phyloP scores from a whole-genome alignment of 225 moss, liverwort and hornwort genomes.

The Bryoerythrophyllum caledonicum region DNA sequence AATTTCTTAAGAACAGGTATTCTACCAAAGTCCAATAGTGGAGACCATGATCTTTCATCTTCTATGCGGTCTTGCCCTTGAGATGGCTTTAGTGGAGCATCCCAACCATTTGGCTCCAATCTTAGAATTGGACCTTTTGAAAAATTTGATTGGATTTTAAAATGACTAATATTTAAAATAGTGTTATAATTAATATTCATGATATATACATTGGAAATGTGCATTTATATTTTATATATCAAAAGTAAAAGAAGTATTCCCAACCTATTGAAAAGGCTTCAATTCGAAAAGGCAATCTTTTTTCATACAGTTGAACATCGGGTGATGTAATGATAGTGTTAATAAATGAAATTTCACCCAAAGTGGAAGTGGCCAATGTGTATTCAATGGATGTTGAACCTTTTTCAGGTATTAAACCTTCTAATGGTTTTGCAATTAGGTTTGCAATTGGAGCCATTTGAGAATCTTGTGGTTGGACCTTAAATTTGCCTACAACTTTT shows the following conservation, averaged over 20 bases:
- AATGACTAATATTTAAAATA: background rate
- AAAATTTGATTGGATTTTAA: rapidly evolving
- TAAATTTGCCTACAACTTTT: conserved; percentile 69
- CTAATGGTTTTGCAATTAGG: conserved; percentile 32
- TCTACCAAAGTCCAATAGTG: conserved; percentile 58
- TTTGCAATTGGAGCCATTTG: conserved; percentile 48
- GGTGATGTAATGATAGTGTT: conserved; percentile 28
- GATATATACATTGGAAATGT: rapidly evolving
- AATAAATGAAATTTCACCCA: conserved; percentile 60
- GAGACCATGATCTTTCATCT: conserved; percentile 31
- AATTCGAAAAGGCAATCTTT: conserved; percentile 47
- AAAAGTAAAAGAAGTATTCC: background rate
- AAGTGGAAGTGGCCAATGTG: conserved; percentile 38
- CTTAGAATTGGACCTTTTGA: conserved; percentile 48
- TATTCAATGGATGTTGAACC: conserved; percentile 42
- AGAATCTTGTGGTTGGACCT: conserved; percentile 51
- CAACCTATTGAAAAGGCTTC: conserved; percentile 56
- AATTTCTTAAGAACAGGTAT: conserved; percentile 60
- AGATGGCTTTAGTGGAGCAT: conserved; percentile 34
- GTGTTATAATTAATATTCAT: rapidly evolving
- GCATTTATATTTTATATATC: background rate
- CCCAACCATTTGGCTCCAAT: conserved; percentile 50
- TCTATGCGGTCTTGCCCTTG: conserved; percentile 29
- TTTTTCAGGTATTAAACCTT: conserved; percentile 47
- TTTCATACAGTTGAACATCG: conserved; percentile 16